Conservation (phyloP, 176 grass and related monocot genomes). For the Aechmea fasciata region DNA sequence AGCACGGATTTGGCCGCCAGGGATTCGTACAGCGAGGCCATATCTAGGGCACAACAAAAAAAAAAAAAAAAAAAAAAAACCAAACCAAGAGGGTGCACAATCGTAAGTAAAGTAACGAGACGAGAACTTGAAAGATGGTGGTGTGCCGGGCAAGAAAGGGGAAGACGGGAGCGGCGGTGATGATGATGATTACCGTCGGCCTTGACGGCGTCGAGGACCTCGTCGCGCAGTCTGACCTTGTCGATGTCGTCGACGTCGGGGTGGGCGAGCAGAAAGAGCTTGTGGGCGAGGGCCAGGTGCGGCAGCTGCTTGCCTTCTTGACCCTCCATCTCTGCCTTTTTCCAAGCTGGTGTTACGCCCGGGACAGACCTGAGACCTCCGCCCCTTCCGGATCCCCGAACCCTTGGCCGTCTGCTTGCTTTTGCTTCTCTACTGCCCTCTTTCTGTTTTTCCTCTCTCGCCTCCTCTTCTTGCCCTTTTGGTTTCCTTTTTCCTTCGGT, state of each 20-base stretch:
- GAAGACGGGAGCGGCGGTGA: neutral
- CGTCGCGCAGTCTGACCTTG: conserved; percentile 77
- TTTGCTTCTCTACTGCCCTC: too few species aligned
- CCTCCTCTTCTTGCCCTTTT: too few species aligned
- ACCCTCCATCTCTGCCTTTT: conserved; percentile 33
- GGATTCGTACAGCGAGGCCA: conserved; percentile 74
- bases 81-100: conserved; percentile 4
- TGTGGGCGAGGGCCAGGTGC: conserved; percentile 73
- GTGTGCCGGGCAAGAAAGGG: neutral
- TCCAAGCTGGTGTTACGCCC: conserved; percentile 1
- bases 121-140: too few species aligned
- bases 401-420: too few species aligned
- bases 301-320: conserved; percentile 62
- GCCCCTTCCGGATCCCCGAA: too few species aligned
- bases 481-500: too few species aligned
- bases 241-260: conserved; percentile 75
- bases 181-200: conserved; percentile 38
- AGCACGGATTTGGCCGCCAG: conserved; percentile 49
- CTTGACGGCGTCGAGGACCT: conserved; percentile 73
- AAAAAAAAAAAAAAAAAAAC: too few species aligned
- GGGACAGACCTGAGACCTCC: neutral
- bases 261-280: conserved; percentile 78
- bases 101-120: too few species aligned
- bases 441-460: too few species aligned
- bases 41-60: conserved; percentile 28